Evolutionary conservation across 1,284 basidiomycete species (phyloP), one percentile per base, ranked within the genome.

Genomic region (Erythrobasidium hasegawianum): DNA sequence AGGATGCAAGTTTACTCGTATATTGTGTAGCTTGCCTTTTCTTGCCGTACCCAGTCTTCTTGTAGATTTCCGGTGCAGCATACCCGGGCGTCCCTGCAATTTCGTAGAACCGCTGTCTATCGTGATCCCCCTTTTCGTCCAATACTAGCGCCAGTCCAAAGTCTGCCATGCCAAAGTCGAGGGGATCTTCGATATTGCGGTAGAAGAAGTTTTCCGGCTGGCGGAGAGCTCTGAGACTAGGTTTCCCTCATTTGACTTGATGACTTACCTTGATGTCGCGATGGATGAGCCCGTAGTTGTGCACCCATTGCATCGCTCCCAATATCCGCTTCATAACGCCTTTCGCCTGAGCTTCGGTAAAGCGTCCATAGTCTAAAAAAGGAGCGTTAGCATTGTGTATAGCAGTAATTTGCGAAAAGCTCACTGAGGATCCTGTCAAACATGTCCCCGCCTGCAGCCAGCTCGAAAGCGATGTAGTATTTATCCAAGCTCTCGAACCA

Each of bases 51-150:
- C 61, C 61, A 7, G 43, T 64, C 22, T 54, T 64, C 16, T 43
- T 55, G 41, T 64, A 72, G 55, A 72, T 68, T 58, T 73, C 72
- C 0, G 72, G 72, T 0, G 72, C 72, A 2, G 67, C 60, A 57
- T 73, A 73, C 1, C 72, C 72, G 22, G 72, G 68, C 20, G 67
- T 68, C 0, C 72, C 72, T 1, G 70, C 71, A 47, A 72, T 62
- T 11, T 69, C 69, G 52, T 68, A 62, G 14, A 73, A 59, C 20
- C 69, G 73, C 58, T 77, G 53, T 43, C 18, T 38, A 43, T 65
- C 62, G 1, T 27, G 43, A 9, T 41, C 41, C 4, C 62, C 62
- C 9, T 41, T 41, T 13, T 65, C 33, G 18, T 65, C 62, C 11
- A 65, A 47, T 11, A 65, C 62, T n/a, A 65, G 29, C 14, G 62